Evolutionary conservation across 2,329 filamentous ascomycete genomes (phyloP).

Genomic region (Zalaria sp.): DNA sequence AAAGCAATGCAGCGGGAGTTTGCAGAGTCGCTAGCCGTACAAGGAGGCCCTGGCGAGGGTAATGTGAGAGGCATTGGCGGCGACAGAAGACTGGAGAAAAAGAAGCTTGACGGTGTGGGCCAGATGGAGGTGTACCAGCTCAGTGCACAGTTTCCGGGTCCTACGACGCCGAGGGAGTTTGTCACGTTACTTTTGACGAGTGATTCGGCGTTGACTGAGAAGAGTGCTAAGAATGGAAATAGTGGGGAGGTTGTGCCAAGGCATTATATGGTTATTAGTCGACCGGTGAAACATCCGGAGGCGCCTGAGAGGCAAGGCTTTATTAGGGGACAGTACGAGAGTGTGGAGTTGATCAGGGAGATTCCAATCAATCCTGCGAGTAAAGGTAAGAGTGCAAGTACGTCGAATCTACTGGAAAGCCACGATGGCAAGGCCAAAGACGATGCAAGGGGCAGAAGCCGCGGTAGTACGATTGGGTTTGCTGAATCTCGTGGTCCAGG

Average conservation of each 20-base stretch:
- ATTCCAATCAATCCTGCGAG: conserved; percentile 41
- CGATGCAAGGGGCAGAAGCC: conserved; percentile 13
- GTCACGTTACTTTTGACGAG: conserved; percentile 65
- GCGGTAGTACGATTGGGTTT: conserved; percentile 28
- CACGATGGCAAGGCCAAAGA: conserved; percentile 6
- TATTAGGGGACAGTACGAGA: conserved; percentile 79
- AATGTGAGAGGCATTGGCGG: conserved; percentile 77
- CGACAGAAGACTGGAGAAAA: conserved; percentile 56
- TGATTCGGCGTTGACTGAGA: conserved; percentile 33
- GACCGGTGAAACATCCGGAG: conserved; percentile 65
- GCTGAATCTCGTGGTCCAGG: conserved; percentile 21
- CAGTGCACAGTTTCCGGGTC: conserved; percentile 79
- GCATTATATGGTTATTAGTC: conserved; percentile 78
- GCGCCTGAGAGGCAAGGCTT: conserved; percentile 57
- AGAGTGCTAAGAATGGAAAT: conserved; percentile 21
- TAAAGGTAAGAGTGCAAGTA: conserved; percentile 15
- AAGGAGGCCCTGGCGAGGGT: conserved; percentile 55
- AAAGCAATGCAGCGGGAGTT: conserved; percentile 67
- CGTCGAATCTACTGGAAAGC: conserved; percentile 14
- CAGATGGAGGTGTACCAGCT: conserved; percentile 67
- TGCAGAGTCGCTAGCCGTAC: conserved; percentile 56
- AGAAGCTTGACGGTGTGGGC: conserved; percentile 43
- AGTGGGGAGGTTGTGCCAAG: conserved; percentile 34
- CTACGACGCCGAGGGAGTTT: conserved; percentile 79
- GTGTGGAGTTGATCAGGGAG: conserved; percentile 80